These are phyloP conservation scores for Pulveroboletus frians DNA, from an alignment of 768 basidiomycete genomes.

Conservation along the genomic window DNA sequence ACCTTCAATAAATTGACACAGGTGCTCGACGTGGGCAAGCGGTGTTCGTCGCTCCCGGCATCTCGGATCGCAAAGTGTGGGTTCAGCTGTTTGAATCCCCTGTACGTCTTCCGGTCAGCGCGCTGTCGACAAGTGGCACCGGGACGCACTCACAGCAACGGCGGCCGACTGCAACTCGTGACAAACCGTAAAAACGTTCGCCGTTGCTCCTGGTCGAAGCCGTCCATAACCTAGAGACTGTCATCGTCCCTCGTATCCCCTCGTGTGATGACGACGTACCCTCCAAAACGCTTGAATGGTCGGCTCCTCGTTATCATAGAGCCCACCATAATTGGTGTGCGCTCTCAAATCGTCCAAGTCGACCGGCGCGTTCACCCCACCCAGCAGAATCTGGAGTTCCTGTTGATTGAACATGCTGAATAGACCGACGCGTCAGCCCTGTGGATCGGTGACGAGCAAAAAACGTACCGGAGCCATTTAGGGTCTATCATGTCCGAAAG, in stretches of 20 bases:
- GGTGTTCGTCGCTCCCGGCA: conserved; percentile 63
- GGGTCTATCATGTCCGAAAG: conserved; percentile 88
- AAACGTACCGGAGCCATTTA: conserved; percentile 70
- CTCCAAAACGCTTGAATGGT: conserved; percentile 84
- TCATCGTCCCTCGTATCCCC: not conserved
- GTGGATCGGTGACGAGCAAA: not conserved
- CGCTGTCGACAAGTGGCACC: not conserved
- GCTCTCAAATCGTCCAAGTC: conserved; percentile 75
- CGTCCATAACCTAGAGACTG: conserved; percentile 56
- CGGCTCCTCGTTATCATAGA: conserved; percentile 62
- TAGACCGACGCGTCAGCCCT: conserved; percentile 7
- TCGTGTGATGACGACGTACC: conserved; percentile 37
- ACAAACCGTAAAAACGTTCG: conserved; percentile 81
- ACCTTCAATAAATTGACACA: conserved; percentile 94
- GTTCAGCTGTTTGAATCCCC: conserved; percentile 80
- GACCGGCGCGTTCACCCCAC: conserved; percentile 80
- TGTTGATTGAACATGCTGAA: conserved; percentile 94
- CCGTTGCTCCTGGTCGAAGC: conserved; percentile 77
- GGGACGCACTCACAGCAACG: conserved; percentile 61
- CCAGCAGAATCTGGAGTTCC: conserved; percentile 87
- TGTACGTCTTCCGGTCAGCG: conserved; percentile 21
- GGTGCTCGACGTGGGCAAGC: conserved; percentile 74
- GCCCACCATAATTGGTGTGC: conserved; percentile 80
- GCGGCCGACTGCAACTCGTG: conserved; percentile 87
- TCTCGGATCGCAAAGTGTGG: conserved; percentile 89